Conservation (phyloP, 192 early-diverging fungal genomes). For the Podila epicladia region DNA sequence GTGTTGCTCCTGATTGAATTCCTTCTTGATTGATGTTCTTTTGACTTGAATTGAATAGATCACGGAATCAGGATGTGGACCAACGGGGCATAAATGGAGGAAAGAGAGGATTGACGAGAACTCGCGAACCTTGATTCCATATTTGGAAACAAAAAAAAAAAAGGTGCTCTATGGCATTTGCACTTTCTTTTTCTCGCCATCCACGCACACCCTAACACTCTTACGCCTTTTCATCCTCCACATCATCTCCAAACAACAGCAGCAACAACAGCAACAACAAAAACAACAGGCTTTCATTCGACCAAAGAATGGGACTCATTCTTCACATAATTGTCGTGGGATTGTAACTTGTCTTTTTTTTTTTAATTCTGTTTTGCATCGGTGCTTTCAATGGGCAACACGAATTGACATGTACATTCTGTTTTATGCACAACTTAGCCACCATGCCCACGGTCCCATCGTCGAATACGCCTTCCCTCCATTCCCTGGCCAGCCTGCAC, state of each 20-base stretch:
- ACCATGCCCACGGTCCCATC: constrained; percentile 65
- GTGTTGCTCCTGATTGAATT: not conserved
- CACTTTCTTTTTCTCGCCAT: not conserved
- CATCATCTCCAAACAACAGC: not conserved
- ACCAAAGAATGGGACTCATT: constrained; percentile 32
- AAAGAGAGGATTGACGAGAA: no score
- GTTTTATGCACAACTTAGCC: constrained; percentile 19
- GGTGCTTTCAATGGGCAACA: not conserved
- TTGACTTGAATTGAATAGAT: no score
- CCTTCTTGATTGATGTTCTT: not conserved
- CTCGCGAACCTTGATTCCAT: no score
- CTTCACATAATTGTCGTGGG: constrained; percentile 51
- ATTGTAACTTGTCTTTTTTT: constrained; percentile 19
- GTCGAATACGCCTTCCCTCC: constrained; percentile 61
- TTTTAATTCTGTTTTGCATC: not conserved
- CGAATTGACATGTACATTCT: not conserved
- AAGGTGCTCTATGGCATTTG: not conserved
- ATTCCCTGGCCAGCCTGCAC: constrained; percentile 49
- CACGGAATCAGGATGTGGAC: no score
- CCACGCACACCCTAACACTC: not conserved
- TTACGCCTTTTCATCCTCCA: not conserved
- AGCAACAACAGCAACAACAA: not conserved
- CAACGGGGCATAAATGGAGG: no score
- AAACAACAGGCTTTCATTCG: not conserved
- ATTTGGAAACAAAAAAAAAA: no score